phyloP scores from a whole-genome alignment of 169 alveolate genomes.

The Perkinsus marinus region DNA sequence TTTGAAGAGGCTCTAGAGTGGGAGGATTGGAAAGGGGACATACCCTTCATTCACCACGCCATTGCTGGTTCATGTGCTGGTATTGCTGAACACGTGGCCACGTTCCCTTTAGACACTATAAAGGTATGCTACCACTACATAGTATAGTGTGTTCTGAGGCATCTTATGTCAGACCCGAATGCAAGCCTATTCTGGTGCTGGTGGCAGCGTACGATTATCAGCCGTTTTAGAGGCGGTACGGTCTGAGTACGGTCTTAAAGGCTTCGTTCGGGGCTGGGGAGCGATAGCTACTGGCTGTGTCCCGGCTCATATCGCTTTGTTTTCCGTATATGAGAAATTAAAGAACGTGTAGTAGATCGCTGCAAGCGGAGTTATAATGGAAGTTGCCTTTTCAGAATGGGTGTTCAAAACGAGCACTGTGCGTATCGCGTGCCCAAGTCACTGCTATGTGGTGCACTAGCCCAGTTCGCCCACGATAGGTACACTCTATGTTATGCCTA shows the following conservation, averaged over 20 bases:
- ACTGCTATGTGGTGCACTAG: slow-evolving; percentile 74
- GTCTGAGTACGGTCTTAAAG: background rate
- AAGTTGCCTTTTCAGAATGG: background rate
- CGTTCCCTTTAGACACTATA: slow-evolving; percentile 91
- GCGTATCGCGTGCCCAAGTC: slow-evolving; percentile 26
- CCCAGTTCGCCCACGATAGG: slow-evolving; percentile 83
- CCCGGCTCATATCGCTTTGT: slow-evolving; percentile 95
- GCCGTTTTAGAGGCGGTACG: background rate
- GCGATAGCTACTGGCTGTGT: slow-evolving; percentile 87
- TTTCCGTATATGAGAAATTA: slow-evolving; percentile 66
- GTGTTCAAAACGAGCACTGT: slow-evolving; percentile 6
- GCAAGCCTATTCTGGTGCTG: slow-evolving; percentile 5
- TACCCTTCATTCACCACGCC: slow-evolving; percentile 76
- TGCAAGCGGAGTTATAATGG: slow-evolving; percentile 15
- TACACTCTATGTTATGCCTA: background rate
- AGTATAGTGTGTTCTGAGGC: slow-evolving; percentile 11
- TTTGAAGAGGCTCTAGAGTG: slow-evolving; percentile 15
- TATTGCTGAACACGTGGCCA: slow-evolving; percentile 82
- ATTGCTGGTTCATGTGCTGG: slow-evolving; percentile 96
- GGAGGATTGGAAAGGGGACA: slow-evolving; percentile 57
- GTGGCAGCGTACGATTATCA: slow-evolving; percentile 4
- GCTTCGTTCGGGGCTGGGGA: slow-evolving; percentile 54
- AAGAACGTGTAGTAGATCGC: slow-evolving; percentile 18
- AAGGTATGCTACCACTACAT: slow-evolving; percentile 54
- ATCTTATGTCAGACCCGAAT: background rate